Percentiles rank a stretch among this genome's conserved stretches.
Evolutionary conservation across 352 stramenopile genomes (phyloP).

Genomic region (Globisporangium uncinulatum): DNA sequence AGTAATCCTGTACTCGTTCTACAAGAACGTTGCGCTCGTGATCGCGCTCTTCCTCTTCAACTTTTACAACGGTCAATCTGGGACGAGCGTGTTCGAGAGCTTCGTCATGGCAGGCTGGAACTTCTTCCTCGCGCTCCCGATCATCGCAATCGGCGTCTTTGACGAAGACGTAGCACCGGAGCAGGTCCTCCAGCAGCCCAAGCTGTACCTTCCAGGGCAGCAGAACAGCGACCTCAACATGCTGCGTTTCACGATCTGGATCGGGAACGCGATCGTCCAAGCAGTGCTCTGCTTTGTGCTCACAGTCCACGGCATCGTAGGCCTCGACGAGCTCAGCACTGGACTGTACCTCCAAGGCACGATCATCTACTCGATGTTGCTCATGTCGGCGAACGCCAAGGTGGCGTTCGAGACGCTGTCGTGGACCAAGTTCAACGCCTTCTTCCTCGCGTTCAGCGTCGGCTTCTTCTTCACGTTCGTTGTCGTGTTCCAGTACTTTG

Average conservation of each 20-base stretch:
- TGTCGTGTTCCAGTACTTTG: conserved; percentile 49
- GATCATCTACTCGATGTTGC: conserved; percentile 61
- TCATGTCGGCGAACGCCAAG: conserved; percentile 76
- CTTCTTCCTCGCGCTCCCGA: conserved; percentile 85
- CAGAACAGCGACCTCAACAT: conserved; percentile 67
- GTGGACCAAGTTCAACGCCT: conserved; percentile 67
- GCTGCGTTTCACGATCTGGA: conserved; percentile 48
- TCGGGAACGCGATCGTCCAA: conserved; percentile 60
- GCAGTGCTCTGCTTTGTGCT: conserved; percentile 62
- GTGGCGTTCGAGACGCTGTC: conserved; percentile 71
- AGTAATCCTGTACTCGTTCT: conserved; percentile 88
- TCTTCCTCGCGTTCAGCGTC: conserved; percentile 51
- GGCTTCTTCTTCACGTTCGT: conserved; percentile 62
- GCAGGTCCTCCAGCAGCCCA: conserved; percentile 52
- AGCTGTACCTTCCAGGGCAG: conserved; percentile 56
- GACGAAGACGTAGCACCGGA: conserved; percentile 68
- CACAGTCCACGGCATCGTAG: conserved; percentile 31
- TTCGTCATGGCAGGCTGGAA: conserved; percentile 81
- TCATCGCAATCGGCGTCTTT: conserved; percentile 81
- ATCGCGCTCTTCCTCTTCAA: conserved; percentile 75
- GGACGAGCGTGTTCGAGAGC: conserved; percentile 80
- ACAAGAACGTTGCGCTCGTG: conserved; percentile 75
- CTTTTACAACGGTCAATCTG: conserved; percentile 79
- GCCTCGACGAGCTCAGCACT: conserved; percentile 28
- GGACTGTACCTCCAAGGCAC: conserved; percentile 59